Evolutionary conservation across 2,329 filamentous ascomycete species (phyloP), one percentile per base, ranked within the genome.

Genomic region (Aureobasidium subglaciale): DNA sequence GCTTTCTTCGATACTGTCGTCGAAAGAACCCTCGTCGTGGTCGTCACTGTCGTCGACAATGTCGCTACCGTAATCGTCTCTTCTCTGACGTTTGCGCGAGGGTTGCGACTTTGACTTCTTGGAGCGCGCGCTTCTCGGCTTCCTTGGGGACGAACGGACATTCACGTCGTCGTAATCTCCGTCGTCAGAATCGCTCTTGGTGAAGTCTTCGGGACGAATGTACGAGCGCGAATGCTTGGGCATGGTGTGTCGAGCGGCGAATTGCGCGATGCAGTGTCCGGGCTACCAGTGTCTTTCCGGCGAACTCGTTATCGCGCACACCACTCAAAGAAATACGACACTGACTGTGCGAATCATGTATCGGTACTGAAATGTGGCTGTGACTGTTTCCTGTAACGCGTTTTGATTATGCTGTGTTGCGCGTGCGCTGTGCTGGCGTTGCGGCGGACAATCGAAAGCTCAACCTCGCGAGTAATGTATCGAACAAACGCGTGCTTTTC

Each of bases 31-130:
- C 63, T 62, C 71, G 41, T 75, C 72, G 9, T 68, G 71, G 6
- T 71, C 68, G 45, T 64, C 60, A 55, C 63, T 68, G 57, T 70
- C 65, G 8, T 69, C 70, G 54, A 76, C 71, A 40, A 78, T 78
- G 62, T 76, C 75, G 58, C 73, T 64, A 56, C 70, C 68, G 50
- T 65, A 63, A 64, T 73, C 73, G 15, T 54, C 49, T 29, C 67
- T 63, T 55, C 71, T 71, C 57, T 68, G 71, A 38, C 69, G 56
- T 59, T 67, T 70, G 34, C 59, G 61, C 15, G 63, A 61, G n/a
- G 60, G 58, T 42, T 59, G 55, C 40, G 57, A 48, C 32, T 49
- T 38, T 30, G 45, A 55, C 37, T 60, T 55, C 34, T 54, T 55
- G 5, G 53, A 32, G 27, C 50, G 45, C 15, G 37, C 30, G 32